These are phyloP conservation scores for Diaporthe capsici DNA, from an alignment of 2,329 filamentous ascomycete species.

Conservation along the genomic window DNA sequence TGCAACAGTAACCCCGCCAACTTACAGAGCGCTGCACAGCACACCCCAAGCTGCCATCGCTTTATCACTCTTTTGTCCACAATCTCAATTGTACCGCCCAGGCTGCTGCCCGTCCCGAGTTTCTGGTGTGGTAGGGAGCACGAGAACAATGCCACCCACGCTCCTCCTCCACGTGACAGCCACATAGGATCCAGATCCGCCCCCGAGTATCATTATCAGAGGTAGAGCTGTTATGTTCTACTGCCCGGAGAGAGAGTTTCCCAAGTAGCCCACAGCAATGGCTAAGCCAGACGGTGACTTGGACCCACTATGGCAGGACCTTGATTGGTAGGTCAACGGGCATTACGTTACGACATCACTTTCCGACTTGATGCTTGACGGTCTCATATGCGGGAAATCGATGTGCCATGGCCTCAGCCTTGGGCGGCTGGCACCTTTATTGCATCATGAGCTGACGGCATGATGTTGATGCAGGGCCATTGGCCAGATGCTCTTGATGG, in stretches of 20 bases:
- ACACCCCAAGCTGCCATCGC: neutral
- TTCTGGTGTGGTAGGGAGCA: neutral
- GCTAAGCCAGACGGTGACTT: constrained; percentile 61
- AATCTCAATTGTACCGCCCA: neutral
- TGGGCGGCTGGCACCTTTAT: constrained; percentile 38
- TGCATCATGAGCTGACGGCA: constrained; percentile 49
- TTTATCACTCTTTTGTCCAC: neutral
- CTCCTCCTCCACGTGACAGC: constrained; percentile 9
- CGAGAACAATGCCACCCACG: constrained; percentile 14
- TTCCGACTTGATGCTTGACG: constrained; percentile 5
- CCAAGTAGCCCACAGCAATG: constrained; percentile 47
- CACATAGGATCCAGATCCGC: neutral
- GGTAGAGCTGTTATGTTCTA: constrained; percentile 28
- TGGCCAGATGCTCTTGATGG: constrained; percentile 85
- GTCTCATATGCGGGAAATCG: neutral
- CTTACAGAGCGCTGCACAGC: neutral
- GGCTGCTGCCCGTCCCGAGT: neutral
- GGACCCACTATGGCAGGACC: constrained; percentile 80
- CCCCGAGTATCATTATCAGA: neutral
- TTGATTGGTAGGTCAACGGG: constrained; percentile 75
- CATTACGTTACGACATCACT: constrained; percentile 10
- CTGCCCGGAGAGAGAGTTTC: neutral
- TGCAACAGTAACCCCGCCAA: neutral
- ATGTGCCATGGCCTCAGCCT: constrained; percentile 36
- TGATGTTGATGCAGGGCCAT: constrained; percentile 68